A percentile compares a stretch with the other conserved stretches of the same genome.
Evolutionary conservation across 1,284 basidiomycete genomes (phyloP).

Genomic region (Amylostereum areolatum): DNA sequence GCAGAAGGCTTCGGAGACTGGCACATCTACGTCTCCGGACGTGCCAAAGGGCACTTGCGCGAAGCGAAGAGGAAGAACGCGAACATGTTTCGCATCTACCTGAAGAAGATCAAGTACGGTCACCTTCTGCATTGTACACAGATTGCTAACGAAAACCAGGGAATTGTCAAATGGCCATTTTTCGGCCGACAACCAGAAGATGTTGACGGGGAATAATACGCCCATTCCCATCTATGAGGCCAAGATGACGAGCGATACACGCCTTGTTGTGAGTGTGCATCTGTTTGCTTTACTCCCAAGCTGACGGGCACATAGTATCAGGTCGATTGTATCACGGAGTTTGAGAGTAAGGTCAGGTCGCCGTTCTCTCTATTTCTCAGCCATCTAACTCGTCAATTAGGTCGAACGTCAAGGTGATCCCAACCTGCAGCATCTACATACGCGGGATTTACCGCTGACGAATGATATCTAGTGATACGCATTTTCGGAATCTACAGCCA

Average conservation of each 20-base stretch:
- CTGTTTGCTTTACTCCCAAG: background rate
- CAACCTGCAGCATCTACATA: too few species aligned
- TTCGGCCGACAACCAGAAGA: conserved; percentile 62
- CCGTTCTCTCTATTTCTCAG: background rate
- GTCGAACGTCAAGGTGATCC: conserved; percentile 44
- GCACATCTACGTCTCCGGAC: conserved; percentile 41
- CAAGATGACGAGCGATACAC: conserved; percentile 56
- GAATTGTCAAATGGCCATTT: conserved; percentile 64
- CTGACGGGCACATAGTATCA: conserved; percentile 42
- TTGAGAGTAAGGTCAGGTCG: conserved; percentile 37
- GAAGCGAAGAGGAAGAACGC: conserved; percentile 31
- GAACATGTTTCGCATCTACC: conserved; percentile 38
- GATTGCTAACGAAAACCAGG: conserved; percentile 24
- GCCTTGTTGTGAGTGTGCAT: conserved; percentile 46
- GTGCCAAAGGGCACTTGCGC: conserved; percentile 38
- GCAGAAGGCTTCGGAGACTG: conserved; percentile 49
- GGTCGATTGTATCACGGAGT: conserved; percentile 51
- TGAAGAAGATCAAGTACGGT: conserved; percentile 55
- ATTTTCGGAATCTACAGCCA: conserved; percentile 65
- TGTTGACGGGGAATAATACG: conserved; percentile 34
- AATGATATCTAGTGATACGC: conserved; percentile 35
- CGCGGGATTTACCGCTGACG: too few species aligned
- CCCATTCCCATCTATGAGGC: conserved; percentile 58
- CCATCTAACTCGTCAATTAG: conserved; percentile 20
- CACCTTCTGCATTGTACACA: background rate